Percentiles rank a stretch among this genome's conserved stretches.
These are phyloP conservation scores for Prunus yedoensis DNA, from an alignment of 331 rosid species.

Conservation along the genomic window DNA sequence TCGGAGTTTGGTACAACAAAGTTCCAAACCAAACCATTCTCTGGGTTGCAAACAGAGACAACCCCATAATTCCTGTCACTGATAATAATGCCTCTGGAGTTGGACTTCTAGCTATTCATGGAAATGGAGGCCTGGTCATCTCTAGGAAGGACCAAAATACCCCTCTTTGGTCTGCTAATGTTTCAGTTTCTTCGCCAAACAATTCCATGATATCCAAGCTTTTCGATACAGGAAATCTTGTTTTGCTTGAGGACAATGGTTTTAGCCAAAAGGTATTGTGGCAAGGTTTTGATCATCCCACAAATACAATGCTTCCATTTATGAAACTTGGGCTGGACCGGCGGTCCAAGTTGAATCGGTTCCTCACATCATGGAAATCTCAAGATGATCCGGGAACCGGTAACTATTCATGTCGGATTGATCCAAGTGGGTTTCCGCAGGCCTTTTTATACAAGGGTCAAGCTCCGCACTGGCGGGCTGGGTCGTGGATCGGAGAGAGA, in stretches of 20 bases:
- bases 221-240: conserved; percentile 34
- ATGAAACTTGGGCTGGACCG: conserved; percentile 45
- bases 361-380: conserved; percentile 49
- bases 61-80: conserved; percentile 26
- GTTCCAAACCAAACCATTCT: conserved; percentile 34
- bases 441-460: conserved; percentile 6
- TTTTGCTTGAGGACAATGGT: background rate
- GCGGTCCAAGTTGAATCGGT: conserved; percentile 30
- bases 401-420: background rate
- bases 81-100: conserved; percentile 13
- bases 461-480: conserved; percentile 27
- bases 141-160: conserved; percentile 7
- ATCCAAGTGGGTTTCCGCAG: conserved; percentile 34
- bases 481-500: conserved; percentile 29
- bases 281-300: conserved; percentile 36
- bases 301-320: conserved; percentile 30
- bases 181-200: conserved; percentile 5
- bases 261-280: conserved; percentile 3
- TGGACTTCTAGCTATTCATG: conserved; percentile 31
- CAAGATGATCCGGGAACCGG: conserved; percentile 53
- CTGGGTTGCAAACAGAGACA: conserved; percentile 66
- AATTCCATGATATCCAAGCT: conserved; percentile 25
- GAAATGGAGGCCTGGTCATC: conserved; percentile 40
- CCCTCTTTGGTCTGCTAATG: conserved; percentile 34
- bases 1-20: conserved; percentile 57